Conservation (phyloP, 768 basidiomycete species). For the Pleurotus cornucopiae region DNA sequence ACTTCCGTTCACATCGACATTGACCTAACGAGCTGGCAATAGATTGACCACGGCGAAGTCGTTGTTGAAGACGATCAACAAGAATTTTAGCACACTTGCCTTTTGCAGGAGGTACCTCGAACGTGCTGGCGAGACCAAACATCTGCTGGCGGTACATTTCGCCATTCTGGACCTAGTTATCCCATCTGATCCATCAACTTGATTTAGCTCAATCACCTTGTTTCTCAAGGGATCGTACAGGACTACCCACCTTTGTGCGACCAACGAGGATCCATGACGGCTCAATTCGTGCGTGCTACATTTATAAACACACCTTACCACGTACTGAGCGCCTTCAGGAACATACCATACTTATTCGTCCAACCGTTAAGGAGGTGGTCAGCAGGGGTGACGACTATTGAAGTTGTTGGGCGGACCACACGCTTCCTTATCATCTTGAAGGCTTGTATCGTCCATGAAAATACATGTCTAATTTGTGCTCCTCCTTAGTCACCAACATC, state of each 20-base stretch:
- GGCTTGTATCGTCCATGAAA: no score
- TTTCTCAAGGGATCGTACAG: slow-evolving; percentile 81
- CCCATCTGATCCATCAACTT: not conserved
- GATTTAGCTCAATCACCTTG: slow-evolving; percentile 80
- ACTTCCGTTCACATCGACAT: not conserved
- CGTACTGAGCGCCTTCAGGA: slow-evolving; percentile 42
- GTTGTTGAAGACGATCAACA: slow-evolving; percentile 82
- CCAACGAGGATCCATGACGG: slow-evolving; percentile 83
- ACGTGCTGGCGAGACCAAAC: slow-evolving; percentile 86
- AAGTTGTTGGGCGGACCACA: not conserved
- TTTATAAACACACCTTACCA: not conserved
- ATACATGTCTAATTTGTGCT: no score
- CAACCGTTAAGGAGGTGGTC: slow-evolving; percentile 81
- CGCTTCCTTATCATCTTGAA: not conserved
- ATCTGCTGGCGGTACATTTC: slow-evolving; percentile 74
- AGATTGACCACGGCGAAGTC: slow-evolving; percentile 84
- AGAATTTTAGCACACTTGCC: slow-evolving; percentile 91
- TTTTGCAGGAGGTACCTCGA: slow-evolving; percentile 96
- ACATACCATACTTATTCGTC: slow-evolving; percentile 81
- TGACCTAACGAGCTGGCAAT: not conserved
- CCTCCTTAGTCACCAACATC: no score
- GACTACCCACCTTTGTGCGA: slow-evolving; percentile 94
- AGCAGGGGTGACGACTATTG: slow-evolving; percentile 83
- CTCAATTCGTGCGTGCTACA: slow-evolving; percentile 68
- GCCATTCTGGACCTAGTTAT: not conserved